Evolutionary conservation across 805 yeast species (phyloP), one percentile per base, ranked within the genome.

Genomic region (Sugiyamaella boreocaroliniensis): DNA sequence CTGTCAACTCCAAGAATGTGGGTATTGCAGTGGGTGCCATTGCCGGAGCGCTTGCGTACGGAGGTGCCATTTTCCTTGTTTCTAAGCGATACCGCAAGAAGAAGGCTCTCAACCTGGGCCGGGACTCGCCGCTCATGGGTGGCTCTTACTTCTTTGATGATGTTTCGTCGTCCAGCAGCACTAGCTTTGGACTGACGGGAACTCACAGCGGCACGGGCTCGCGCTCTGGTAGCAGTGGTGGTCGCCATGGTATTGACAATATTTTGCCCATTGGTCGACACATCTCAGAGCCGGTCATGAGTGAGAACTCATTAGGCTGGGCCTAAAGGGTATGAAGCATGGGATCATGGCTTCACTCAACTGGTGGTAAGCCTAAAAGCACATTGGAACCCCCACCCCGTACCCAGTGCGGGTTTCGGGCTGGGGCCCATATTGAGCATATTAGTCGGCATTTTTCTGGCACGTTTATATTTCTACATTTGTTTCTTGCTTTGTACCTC

Each of bases 11-110:
- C 45, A 76, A 76, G 56, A 76, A 87, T 20, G 83, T 86, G 22
- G 96, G 95, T 40, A 79, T 89, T 50, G 83, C 92, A 12, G 76
- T 88, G 42, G 97, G 97, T 46, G 82, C 95, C 6, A 82, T 87
- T 29, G 81, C 79, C 12, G 97, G 97, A 51, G 83, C 87, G 45
- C 71, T 78, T 7, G 71, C 79, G 9, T 86, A 86, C 65, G 78
- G 86, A 63, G 73, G 80, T 0, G 69, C 79, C 18, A 76, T 89
- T 74, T 71, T 81, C 51, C 63, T 82, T 41, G 71, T 79, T 57
- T 77, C 79, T 64, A 76, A 77, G 64, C 71, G 72, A 58, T 80
- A 73, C 68, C 76, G 63, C 29, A 54, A 55, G 59, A 60, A 55
- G 60, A 54, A 56, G 51, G 51, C 52, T 43, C 43, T 51, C 41